phyloP scores from a whole-genome alignment of 1,284 basidiomycete species.

The Amylostereum chailletii region DNA sequence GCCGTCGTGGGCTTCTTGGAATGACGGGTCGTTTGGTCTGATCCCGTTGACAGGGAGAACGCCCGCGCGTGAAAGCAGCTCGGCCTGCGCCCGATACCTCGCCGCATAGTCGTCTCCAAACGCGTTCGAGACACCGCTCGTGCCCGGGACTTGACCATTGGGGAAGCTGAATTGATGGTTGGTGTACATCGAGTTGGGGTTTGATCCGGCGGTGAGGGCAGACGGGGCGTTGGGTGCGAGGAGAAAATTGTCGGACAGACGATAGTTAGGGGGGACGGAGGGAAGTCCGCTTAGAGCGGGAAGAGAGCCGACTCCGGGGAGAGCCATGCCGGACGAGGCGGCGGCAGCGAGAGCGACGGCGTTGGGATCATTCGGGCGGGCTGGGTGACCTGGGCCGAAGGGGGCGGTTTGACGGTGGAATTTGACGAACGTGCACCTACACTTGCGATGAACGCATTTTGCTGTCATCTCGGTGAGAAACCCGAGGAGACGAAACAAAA shows the following conservation, averaged over 20 bases:
- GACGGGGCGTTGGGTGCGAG: conserved; percentile 13
- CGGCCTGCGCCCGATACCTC: conserved; percentile 41
- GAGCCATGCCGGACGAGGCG: not conserved
- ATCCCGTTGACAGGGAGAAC: conserved; percentile 13
- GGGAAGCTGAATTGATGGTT: conserved; percentile 11
- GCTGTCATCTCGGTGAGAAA: conserved; percentile 31
- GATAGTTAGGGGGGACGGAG: conserved; percentile 16
- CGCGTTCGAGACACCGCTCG: conserved; percentile 1
- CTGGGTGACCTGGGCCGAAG: conserved; percentile 54
- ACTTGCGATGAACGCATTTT: conserved; percentile 71
- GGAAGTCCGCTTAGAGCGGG: conserved; percentile 11
- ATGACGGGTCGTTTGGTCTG: not conserved
- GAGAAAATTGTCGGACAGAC: conserved; percentile 24
- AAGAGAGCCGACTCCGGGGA: conserved; percentile 3
- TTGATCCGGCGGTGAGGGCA: conserved; percentile 13
- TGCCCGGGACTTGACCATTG: not conserved
- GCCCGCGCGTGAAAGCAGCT: conserved; percentile 28
- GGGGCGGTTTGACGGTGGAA: conserved; percentile 78
- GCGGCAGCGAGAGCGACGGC: conserved; percentile 3
- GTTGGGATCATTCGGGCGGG: conserved; percentile 18
- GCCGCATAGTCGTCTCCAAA: conserved; percentile 30
- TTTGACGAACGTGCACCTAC: conserved; percentile 77
- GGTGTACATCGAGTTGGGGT: conserved; percentile 5
- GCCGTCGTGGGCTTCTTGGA: not conserved
- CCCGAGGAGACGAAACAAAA: conserved; percentile 4